Evolutionary conservation across 1,139 yeast genomes (phyloP).

Genomic region (Candida glucosophila): DNA sequence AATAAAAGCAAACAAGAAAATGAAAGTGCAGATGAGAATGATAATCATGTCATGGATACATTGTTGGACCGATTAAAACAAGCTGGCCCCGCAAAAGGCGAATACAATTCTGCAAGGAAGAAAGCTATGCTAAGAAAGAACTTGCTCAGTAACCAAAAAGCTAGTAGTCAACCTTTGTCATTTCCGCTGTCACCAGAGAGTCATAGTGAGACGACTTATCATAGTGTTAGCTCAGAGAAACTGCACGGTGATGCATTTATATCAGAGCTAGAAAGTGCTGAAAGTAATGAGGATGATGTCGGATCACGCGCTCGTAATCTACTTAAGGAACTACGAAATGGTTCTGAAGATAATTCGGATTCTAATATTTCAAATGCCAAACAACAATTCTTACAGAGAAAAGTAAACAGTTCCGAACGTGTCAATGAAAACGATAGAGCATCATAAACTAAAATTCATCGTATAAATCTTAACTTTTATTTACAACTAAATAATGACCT

Average conservation of each 20-base stretch:
- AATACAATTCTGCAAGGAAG: conserved; percentile 72
- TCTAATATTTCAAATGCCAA: conserved; percentile 24
- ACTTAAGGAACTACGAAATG: conserved; percentile 47
- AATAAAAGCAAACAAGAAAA: conserved; percentile 38
- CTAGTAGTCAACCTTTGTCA: conserved; percentile 1
- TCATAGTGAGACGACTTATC: conserved; percentile 34
- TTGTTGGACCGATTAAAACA: conserved; percentile 65
- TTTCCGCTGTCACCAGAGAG: conserved; percentile 36
- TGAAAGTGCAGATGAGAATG: conserved; percentile 18
- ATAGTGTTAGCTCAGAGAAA: too few species aligned
- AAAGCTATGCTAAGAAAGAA: conserved; percentile 71
- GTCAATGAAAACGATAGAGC: conserved; percentile 1
- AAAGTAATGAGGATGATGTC: conserved; percentile 23
- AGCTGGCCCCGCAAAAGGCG: conserved; percentile 64
- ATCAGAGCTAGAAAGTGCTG: conserved; percentile 4
- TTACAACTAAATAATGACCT: conserved; percentile 8
- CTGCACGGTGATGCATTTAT: too few species aligned
- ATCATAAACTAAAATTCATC: too few species aligned
- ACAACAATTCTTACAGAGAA: conserved; percentile 25
- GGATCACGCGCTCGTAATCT: conserved; percentile 55
- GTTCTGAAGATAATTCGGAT: conserved; percentile 12
- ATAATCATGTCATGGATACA: conserved; percentile 63
- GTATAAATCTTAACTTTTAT: too few species aligned
- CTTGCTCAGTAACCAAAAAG: conserved; percentile 31
- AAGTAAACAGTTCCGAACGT: conserved; percentile 4